A percentile compares a stretch with the other conserved stretches of the same genome.
Conservation (phyloP, 106 monocot genomes). For the Dendrobium nobile region DNA sequence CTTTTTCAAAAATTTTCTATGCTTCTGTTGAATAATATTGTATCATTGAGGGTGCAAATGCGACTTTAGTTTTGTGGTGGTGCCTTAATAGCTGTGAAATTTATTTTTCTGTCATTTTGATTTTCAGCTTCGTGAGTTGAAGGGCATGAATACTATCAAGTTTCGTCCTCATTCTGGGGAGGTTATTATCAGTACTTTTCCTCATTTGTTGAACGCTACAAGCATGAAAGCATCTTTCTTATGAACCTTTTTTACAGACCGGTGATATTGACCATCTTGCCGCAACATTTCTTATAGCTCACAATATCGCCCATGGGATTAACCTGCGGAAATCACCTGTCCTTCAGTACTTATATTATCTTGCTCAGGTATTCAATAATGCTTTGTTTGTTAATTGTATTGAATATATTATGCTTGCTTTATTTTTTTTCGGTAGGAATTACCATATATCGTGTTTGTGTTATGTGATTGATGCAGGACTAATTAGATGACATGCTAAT, state of each 20-base stretch:
- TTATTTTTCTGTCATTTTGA: background rate
- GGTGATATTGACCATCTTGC: conserved; percentile 99
- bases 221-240: background rate
- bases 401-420: too few relatives aligned
- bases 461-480: too few relatives aligned
- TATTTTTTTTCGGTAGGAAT: too few relatives aligned
- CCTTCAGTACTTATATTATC: conserved; percentile 95
- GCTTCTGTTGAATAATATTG: background rate
- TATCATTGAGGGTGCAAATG: background rate
- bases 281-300: conserved; percentile 77
- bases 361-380: conserved; percentile 64
- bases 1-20: background rate
- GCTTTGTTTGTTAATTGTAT: too few relatives aligned
- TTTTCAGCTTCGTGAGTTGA: conserved; percentile 86
- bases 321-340: conserved; percentile 95
- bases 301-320: conserved; percentile 93
- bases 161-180: conserved; percentile 97
- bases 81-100: background rate
- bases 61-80: background rate
- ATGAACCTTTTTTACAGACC: conserved; percentile 33
- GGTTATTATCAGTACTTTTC: conserved; percentile 29
- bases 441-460: too few relatives aligned
- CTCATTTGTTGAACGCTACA: background rate
- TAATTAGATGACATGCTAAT: too few relatives aligned
- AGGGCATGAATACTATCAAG: conserved; percentile 98